Evolutionary conservation across 129 eudicot species (phyloP).

Genomic region (Saussurea involucrata): DNA sequence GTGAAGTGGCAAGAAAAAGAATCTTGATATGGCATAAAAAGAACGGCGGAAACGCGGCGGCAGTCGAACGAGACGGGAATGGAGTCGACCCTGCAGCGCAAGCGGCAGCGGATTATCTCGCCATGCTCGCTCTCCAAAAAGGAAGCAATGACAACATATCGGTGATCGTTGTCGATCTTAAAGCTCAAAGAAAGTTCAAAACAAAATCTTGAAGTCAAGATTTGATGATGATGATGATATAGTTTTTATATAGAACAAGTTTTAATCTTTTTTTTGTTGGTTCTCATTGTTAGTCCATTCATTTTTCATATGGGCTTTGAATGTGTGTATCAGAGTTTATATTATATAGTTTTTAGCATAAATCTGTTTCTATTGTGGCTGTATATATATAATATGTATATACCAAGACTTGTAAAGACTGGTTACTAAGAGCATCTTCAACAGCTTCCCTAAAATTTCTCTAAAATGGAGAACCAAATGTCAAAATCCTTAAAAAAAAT

Average conservation of each 20-base stretch:
- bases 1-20: conserved; percentile 70
- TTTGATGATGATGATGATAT: conserved; percentile 12
- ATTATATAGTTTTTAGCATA: conserved; percentile 21
- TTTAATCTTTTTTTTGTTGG: conserved; percentile 2
- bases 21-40: conserved; percentile 81
- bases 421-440: conserved; percentile 24
- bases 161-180: conserved; percentile 78
- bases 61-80: conserved; percentile 27
- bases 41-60: conserved; percentile 41
- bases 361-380: neutral
- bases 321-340: conserved; percentile 43
- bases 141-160: conserved; percentile 86
- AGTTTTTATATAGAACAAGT: conserved; percentile 19
- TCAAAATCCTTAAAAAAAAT: too few species aligned
- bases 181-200: conserved; percentile 81
- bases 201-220: conserved; percentile 46
- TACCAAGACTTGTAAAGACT: conserved; percentile 24
- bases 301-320: conserved; percentile 63
- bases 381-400: neutral
- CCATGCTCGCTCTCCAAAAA: conserved; percentile 65
- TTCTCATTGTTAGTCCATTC: conserved; percentile 52
- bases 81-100: conserved; percentile 77
- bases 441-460: too few species aligned
- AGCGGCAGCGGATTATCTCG: conserved; percentile 82
- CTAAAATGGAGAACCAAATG: too few species aligned